Evolutionary conservation across 2,329 filamentous ascomycete genomes (phyloP).

Genomic region (Colletotrichum destructivum): DNA sequence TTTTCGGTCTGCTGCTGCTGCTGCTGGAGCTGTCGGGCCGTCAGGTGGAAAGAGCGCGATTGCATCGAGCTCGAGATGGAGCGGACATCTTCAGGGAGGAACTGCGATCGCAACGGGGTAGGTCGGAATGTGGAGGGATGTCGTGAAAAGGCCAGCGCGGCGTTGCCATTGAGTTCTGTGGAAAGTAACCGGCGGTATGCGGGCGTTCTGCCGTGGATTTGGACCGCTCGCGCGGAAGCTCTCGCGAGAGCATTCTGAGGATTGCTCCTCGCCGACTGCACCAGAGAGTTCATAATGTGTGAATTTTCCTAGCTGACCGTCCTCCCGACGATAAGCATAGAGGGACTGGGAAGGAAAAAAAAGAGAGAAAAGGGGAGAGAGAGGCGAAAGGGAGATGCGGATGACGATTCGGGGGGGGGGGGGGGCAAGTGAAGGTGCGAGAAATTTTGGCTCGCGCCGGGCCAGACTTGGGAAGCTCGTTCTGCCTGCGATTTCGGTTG

Average conservation of each 20-base stretch:
- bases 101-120: slow-evolving; percentile 62
- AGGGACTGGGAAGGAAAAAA: background rate
- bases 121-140: slow-evolving; percentile 50
- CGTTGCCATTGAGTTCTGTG: slow-evolving; percentile 46
- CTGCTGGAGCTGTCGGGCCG: slow-evolving; percentile 47
- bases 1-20: slow-evolving; percentile 53
- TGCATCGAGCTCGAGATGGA: slow-evolving; percentile 52
- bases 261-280: slow-evolving; percentile 59
- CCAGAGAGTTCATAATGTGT: slow-evolving; percentile 63
- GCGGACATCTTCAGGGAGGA: slow-evolving; percentile 59
- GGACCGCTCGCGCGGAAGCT: slow-evolving; percentile 56
- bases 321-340: slow-evolving; percentile 50
- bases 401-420: slow-evolving; percentile 45
- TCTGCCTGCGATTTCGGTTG: slow-evolving; percentile 53
- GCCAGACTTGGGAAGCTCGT: slow-evolving; percentile 40
- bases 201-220: slow-evolving; percentile 61
- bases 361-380: slow-evolving; percentile 41
- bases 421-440: slow-evolving; percentile 49
- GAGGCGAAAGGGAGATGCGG: slow-evolving; percentile 44
- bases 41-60: slow-evolving; percentile 58
- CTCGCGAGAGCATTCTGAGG: slow-evolving; percentile 59
- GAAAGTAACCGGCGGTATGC: slow-evolving; percentile 64
- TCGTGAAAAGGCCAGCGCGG: slow-evolving; percentile 47
- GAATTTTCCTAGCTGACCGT: slow-evolving; percentile 39
- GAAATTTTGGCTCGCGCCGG: slow-evolving; percentile 53